Conservation (phyloP, 208 protist species). For the Entamoeba nuttalli region DNA sequence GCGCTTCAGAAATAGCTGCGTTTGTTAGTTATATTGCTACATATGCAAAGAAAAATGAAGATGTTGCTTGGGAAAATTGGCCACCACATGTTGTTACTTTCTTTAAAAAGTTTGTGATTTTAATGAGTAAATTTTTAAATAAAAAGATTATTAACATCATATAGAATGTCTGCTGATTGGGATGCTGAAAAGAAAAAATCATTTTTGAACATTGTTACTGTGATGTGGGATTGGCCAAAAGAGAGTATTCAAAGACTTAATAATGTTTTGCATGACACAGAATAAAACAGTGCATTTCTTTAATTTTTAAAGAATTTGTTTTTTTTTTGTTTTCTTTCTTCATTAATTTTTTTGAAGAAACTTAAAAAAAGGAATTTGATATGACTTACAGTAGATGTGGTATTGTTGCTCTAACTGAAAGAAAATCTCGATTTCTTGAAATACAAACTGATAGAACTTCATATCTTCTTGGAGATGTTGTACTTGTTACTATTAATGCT, state of each 20-base stretch:
- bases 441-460: neutral
- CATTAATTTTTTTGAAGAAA: no score
- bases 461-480: neutral
- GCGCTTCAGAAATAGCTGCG: neutral
- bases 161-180: neutral
- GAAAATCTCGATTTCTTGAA: neutral
- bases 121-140: no score
- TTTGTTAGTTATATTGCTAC: neutral
- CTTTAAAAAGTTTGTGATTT: neutral
- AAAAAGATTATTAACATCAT: no score
- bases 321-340: no score
- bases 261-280: neutral
- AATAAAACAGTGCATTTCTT: neutral
- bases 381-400: neutral
- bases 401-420: neutral
- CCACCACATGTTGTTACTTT: neutral
- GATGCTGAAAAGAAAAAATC: neutral
- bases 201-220: neutral
- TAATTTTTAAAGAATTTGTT: neutral
- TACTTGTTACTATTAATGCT: neutral
- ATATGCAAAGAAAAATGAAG: neutral
- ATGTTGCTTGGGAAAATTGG: neutral
- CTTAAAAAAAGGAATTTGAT: neutral
- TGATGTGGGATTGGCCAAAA: neutral
- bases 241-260: neutral